Base-by-base conservation (phyloP, 164 flowering plant species). In the Vitis amurensis region DNA sequence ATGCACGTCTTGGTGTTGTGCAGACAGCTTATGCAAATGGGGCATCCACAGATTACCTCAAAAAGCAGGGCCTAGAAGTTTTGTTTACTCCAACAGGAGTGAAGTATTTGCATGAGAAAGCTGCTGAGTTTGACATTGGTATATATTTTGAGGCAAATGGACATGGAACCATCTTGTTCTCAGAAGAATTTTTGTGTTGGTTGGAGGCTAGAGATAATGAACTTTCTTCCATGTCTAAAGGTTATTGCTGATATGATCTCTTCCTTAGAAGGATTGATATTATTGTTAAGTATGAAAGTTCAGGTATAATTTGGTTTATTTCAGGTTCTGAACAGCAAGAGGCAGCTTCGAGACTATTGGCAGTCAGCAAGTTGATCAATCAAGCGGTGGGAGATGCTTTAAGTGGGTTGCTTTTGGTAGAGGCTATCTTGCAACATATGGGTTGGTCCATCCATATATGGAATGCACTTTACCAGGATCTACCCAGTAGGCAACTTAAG, bases 21-120 rank as follows among this genome's bases (percentile, higher is more conserved):
- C 97, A 95, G 81, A 95, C 99, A 65, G 99, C 99, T 61, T 95
- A 95, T 83, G 99, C 99, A 3, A 94, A 94, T 83, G 99, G 99
- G 47, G 96, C 97, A 76, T 89, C 98, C 37, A 92, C 98, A 15
- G 77, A 85, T 77, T 94, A 82, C 75, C 87, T 94, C 49, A 88
- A 84, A 77, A 68, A 81, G 68, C 63, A 82, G 79, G 97, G 93
- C 15, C 71, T 92, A 10, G 93, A 93, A 73, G 95, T 89, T 58
- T 84, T 73, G 7, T 79, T 95, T 59, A 89, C 99, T 57, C 89
- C 91, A 56, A 95, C 99, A 31, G 99, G 99, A 69, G 99, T 95
- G 70, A 95, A 95, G 72, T 81, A 85, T 74, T 76, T 95, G 74
- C 99, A 95, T 68, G 97, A 91, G 73, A 90, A 87, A 79, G 99